Percentiles rank a stretch among this genome's conserved stretches.
These are phyloP conservation scores for Mycena haematopus DNA, from an alignment of 768 basidiomycete genomes.

Conservation along the genomic window DNA sequence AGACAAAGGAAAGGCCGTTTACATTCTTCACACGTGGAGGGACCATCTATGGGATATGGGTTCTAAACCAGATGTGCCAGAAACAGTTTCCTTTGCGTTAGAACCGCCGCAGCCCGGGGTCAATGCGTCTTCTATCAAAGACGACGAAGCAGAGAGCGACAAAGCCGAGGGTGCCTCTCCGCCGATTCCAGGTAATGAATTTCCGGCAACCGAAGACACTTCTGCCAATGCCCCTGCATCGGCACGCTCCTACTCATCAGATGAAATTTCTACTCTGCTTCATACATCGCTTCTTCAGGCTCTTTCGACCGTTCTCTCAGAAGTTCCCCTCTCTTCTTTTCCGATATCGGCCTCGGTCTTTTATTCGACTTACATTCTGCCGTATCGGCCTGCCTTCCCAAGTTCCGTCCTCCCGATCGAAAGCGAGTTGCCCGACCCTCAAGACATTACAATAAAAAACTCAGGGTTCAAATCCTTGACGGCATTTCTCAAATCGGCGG, in stretches of 20 bases:
- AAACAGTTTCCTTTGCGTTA: conserved; percentile 37
- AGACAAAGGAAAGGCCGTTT: conserved; percentile 81
- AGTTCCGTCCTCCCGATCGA: conserved; percentile 39
- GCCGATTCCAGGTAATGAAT: conserved; percentile 5
- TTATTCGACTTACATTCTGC: conserved; percentile 79
- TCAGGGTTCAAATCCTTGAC: conserved; percentile 83
- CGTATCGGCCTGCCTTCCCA: conserved; percentile 76
- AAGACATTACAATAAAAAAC: conserved; percentile 74
- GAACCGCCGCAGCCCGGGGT: conserved; percentile 13
- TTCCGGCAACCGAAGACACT: conserved; percentile 5
- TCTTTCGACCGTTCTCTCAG: conserved; percentile 55
- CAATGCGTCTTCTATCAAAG: not conserved
- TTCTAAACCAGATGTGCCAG: conserved; percentile 63
- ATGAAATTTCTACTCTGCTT: conserved; percentile 64
- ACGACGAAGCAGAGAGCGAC: conserved; percentile 5
- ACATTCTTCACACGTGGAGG: conserved; percentile 76
- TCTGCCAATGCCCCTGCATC: conserved; percentile 10
- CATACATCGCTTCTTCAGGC: conserved; percentile 70
- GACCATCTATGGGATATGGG: conserved; percentile 80
- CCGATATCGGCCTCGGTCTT: conserved; percentile 80
- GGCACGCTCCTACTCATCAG: conserved; percentile 24
- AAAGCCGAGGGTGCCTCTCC: conserved; percentile 14
- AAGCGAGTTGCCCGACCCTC: conserved; percentile 37
- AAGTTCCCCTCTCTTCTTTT: conserved; percentile 60
- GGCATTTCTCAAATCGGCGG: conserved; percentile 77